Percentiles rank a stretch among this genome's conserved stretches.
Evolutionary conservation across 306 rosid species (phyloP).

Genomic region (Senna siamea): DNA sequence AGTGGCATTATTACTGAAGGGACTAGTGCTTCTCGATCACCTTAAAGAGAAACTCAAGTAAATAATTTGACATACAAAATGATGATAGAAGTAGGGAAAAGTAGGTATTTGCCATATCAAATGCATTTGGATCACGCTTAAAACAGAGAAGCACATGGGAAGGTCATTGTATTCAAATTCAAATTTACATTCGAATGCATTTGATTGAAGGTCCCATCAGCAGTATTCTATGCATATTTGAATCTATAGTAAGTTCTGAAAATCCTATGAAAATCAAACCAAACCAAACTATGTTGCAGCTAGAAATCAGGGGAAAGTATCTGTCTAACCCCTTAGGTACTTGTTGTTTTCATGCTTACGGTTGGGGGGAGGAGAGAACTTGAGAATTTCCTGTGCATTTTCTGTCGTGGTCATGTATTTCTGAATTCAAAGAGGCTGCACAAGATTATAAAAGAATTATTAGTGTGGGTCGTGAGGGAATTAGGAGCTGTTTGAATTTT

Average conservation of each 20-base stretch:
- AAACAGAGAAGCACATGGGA: slow-evolving; percentile 16
- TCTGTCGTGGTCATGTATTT: not conserved
- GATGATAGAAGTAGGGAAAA: not conserved
- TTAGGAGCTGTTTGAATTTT: slow-evolving; percentile 38
- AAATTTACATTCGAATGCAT: slow-evolving; percentile 31
- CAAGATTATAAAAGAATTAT: slow-evolving; percentile 29
- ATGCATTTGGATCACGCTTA: not conserved
- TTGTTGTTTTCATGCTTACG: not conserved
- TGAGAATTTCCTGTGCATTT: slow-evolving; percentile 25
- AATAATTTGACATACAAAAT: not conserved
- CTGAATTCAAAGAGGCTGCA: slow-evolving; percentile 25
- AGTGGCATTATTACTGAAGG: no score
- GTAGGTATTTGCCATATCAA: slow-evolving; percentile 1
- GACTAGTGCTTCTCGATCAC: not conserved
- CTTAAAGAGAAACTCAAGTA: no score
- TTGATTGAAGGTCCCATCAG: slow-evolving; percentile 18
- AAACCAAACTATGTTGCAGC: slow-evolving; percentile 14
- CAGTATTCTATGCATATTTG: slow-evolving; percentile 24
- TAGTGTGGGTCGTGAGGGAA: slow-evolving; percentile 32
- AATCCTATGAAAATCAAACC: slow-evolving; percentile 20
- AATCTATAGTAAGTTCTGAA: slow-evolving; percentile 26
- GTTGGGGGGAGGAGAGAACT: not conserved
- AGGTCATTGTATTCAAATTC: slow-evolving; percentile 29
- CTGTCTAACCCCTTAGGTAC: slow-evolving; percentile 21
- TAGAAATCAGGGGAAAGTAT: slow-evolving; percentile 13